Evolutionary conservation across 768 basidiomycete genomes (phyloP), one percentile per base, ranked within the genome.

Genomic region (Psilocybe azurescens): DNA sequence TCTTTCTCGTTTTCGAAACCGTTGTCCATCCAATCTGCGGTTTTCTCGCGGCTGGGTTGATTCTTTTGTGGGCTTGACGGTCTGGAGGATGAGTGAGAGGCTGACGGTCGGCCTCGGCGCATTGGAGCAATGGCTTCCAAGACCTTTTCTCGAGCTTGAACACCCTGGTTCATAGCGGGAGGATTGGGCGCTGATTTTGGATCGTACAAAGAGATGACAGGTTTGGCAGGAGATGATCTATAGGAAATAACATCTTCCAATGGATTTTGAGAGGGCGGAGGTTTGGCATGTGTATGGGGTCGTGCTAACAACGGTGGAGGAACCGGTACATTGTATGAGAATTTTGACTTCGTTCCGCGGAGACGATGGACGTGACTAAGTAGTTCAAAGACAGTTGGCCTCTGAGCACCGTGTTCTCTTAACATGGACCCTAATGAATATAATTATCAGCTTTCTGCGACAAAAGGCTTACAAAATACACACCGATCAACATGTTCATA

Each of bases 341-440:
- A 91, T 41, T 85, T 83, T 7, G 95, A 93, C 72, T 87, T 91
- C 1, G 94, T 94, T 10, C 95, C 94, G 20, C 96, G 89, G 68
- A 97, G 84, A 32, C 83, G 82, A 77, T 98, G 97, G 1, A 96
- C 93, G 61, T 86, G 85, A 50, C 83, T 79, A 48, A 99, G 87
- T 13, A 97, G 76, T 68, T 97, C 94, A 68, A 96, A 98, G 14
- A 93, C 90, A 13, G 87, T 85, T 9, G 97, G 97, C 14, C 97
- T 84, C 66, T 93, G 89, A 3, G 86, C 73, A 2, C 96, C 94
- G 64, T 95, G 90, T 71, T 99, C 97, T 53, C 90, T 88, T 28
- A 99, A 85, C 94, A 97, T 97, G 4, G 93, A 93, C 0, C 82
- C 95, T 98, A 33, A 67, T 24, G 53, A 58, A 65, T 30, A 56